phyloP scores from a whole-genome alignment of 805 yeast species.

The Tetrapisispora pingtungensis region DNA sequence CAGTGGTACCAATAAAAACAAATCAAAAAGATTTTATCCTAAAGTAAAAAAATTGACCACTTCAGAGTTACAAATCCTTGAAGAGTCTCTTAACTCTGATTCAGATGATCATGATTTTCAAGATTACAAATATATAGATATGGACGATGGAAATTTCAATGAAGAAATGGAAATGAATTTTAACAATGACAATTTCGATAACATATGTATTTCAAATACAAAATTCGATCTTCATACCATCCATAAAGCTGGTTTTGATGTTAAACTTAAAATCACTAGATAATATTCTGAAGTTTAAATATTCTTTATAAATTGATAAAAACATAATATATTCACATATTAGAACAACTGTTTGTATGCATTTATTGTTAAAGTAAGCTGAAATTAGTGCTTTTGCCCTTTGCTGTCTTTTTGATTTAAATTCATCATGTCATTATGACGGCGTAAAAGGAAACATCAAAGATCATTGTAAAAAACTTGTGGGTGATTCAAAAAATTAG shows the following conservation, averaged over 20 bases:
- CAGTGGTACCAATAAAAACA: not conserved
- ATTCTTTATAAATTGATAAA: not conserved
- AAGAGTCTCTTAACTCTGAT: conserved; percentile 1
- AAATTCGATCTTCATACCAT: not conserved
- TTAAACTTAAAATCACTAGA: not conserved
- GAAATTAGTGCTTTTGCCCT: too few relatives aligned
- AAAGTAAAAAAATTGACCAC: not conserved
- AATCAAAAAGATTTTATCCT: not conserved
- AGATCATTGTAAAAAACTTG: not conserved
- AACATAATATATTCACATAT: too few relatives aligned
- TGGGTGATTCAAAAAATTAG: not conserved
- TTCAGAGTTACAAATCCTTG: not conserved
- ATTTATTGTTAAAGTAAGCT: too few relatives aligned
- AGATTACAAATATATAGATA: not conserved
- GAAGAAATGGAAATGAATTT: not conserved
- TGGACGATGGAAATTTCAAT: not conserved
- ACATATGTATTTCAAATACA: not conserved
- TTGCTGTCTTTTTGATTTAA: too few relatives aligned
- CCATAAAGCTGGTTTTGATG: not conserved
- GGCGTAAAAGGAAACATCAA: too few relatives aligned
- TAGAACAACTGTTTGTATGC: too few relatives aligned
- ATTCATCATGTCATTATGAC: too few relatives aligned
- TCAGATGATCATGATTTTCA: not conserved
- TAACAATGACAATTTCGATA: not conserved
- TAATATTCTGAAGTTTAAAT: not conserved